Evolutionary conservation across 2,329 filamentous ascomycete species (phyloP).

Genomic region (Fonsecaea erecta): DNA sequence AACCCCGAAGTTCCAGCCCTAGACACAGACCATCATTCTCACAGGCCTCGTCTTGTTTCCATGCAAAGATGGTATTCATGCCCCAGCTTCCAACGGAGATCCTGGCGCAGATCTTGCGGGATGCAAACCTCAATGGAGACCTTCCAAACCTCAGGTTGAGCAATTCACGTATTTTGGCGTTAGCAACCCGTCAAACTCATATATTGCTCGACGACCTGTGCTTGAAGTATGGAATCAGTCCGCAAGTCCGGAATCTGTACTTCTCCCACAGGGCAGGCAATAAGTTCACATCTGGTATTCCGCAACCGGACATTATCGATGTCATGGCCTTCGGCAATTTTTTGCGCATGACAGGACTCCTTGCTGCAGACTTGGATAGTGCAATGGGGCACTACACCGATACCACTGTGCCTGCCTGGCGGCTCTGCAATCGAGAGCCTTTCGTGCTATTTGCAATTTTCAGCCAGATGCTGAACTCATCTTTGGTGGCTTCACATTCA

Average conservation of each 20-base stretch:
- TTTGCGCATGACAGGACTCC: constrained; percentile 12
- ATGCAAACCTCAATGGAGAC: constrained; percentile 23
- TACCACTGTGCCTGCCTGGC: background rate
- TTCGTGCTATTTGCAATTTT: constrained; percentile 26
- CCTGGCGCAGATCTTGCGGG: constrained; percentile 18
- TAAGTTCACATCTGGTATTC: background rate
- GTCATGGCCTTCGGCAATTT: constrained; percentile 18
- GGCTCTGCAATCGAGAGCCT: constrained; percentile 2
- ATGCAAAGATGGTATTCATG: constrained; percentile 9
- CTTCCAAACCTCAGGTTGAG: constrained; percentile 14
- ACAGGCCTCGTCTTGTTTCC: background rate
- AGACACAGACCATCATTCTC: background rate
- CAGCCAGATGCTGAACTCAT: constrained; percentile 19
- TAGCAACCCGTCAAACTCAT: background rate
- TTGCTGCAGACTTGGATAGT: constrained; percentile 12
- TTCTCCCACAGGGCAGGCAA: background rate
- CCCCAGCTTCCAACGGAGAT: constrained; percentile 22
- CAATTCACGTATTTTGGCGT: constrained; percentile 7
- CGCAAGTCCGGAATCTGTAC: constrained; percentile 14
- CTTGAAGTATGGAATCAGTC: constrained; percentile 7
- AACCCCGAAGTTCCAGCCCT: background rate
- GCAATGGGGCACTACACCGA: background rate
- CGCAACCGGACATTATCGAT: constrained; percentile 5
- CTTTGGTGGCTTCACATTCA: constrained; percentile 5
- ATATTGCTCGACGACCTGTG: constrained; percentile 14